These are phyloP conservation scores for Schwanniomyces pseudopolymorphus DNA, from an alignment of 805 yeast species.

Conservation along the genomic window DNA sequence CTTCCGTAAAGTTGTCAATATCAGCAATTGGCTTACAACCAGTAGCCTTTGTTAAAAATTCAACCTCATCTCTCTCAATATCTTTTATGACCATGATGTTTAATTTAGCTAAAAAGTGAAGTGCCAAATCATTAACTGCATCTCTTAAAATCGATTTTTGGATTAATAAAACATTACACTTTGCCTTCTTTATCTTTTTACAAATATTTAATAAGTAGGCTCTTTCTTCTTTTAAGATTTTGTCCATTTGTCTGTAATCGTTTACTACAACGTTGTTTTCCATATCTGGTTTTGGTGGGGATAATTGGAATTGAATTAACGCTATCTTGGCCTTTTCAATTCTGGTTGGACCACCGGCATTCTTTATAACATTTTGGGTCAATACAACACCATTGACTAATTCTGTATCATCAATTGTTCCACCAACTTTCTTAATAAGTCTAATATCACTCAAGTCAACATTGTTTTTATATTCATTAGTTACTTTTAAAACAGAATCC, in stretches of 20 bases:
- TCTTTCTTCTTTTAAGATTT: constrained; percentile 95
- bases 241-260: constrained; percentile 99
- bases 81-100: constrained; percentile 94
- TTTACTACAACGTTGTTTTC: constrained; percentile 96
- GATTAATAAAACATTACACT: constrained; percentile 87
- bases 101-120: constrained; percentile 90
- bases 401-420: constrained; percentile 96
- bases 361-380: constrained; percentile 84
- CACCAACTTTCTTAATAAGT: constrained; percentile 91
- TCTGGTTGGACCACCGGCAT: constrained; percentile 93
- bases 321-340: constrained; percentile 92
- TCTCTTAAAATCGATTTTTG: constrained; percentile 94
- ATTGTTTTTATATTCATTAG: constrained; percentile 54
- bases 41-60: constrained; percentile 77
- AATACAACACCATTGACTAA: constrained; percentile 90
- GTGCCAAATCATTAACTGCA: constrained; percentile 90
- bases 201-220: constrained; percentile 92
- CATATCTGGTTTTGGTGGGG: constrained; percentile 97
- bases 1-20: constrained; percentile 89
- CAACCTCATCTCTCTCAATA: constrained; percentile 94
- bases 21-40: constrained; percentile 98
- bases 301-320: constrained; percentile 87
- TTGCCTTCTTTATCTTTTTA: constrained; percentile 94
- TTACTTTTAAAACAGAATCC: constrained; percentile 82
- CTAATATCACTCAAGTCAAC: constrained; percentile 90